Evolutionary conservation across 495 filamentous ascomycete genomes (phyloP).

Genomic region (Chaetomium cochliodes): DNA sequence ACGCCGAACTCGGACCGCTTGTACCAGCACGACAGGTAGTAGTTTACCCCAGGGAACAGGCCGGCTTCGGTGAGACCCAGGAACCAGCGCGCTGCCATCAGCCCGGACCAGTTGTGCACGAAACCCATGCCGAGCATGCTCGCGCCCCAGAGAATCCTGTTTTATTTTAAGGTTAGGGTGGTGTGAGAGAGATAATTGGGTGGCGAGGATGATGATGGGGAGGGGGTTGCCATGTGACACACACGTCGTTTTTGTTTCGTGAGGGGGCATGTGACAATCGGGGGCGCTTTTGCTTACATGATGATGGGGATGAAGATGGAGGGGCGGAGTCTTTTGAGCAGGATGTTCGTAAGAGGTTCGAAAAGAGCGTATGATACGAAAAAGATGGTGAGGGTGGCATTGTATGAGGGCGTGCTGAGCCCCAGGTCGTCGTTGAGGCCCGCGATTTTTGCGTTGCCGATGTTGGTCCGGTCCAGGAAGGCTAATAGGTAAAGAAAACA

Average conservation of each 20-base stretch:
- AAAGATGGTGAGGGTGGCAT: conserved; percentile 77
- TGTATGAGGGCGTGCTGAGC: conserved; percentile 62
- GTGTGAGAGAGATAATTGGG: conserved; percentile 18
- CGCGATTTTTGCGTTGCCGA: conserved; percentile 86
- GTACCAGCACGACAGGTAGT: conserved; percentile 87
- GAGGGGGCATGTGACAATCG: conserved; percentile 27
- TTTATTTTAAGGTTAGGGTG: neutral
- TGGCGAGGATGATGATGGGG: neutral
- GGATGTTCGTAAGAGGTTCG: conserved; percentile 83
- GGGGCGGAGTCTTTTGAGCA: conserved; percentile 71
- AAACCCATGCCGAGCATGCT: conserved; percentile 85
- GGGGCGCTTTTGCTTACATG: conserved; percentile 51
- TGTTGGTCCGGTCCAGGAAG: conserved; percentile 81
- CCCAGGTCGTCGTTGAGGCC: conserved; percentile 63
- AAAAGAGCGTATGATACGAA: conserved; percentile 88
- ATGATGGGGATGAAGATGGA: conserved; percentile 63
- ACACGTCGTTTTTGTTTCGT: neutral
- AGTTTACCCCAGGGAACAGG: conserved; percentile 82
- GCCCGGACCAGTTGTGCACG: conserved; percentile 69
- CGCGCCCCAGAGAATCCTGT: conserved; percentile 63
- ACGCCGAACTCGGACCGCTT: conserved; percentile 75
- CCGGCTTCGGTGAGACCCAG: conserved; percentile 83
- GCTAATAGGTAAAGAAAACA: conserved; percentile 80
- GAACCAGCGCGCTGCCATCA: conserved; percentile 83
- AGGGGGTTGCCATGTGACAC: too few relatives aligned